phyloP scores from a whole-genome alignment of 2,329 filamentous ascomycete species.

The Pleurostoma richardsiae region DNA sequence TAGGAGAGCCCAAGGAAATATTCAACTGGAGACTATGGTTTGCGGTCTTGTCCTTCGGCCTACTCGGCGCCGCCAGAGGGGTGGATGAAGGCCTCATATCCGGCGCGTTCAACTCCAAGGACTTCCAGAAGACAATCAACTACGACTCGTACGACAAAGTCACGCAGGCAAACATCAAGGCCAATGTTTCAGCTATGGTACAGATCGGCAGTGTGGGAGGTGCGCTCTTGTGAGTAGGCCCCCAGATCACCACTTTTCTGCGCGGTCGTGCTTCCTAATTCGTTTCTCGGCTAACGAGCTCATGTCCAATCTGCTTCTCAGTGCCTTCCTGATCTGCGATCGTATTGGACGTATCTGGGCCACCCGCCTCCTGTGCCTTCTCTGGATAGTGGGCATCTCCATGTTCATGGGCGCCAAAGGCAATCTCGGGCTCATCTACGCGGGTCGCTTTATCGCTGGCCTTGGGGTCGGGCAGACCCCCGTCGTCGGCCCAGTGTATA shows the following conservation, averaged over 20 bases:
- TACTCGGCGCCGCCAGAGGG: constrained; percentile 72
- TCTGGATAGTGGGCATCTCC: constrained; percentile 54
- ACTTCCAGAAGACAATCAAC: constrained; percentile 57
- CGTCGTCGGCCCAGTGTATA: constrained; percentile 65
- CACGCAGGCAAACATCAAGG: constrained; percentile 62
- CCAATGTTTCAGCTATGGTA: constrained; percentile 77
- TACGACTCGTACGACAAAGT: constrained; percentile 46
- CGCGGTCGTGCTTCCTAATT: not conserved
- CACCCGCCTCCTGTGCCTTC: constrained; percentile 48
- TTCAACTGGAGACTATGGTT: constrained; percentile 79
- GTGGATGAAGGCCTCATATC: constrained; percentile 78
- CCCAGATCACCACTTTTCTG: not conserved
- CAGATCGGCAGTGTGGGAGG: constrained; percentile 73
- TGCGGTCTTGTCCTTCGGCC: constrained; percentile 66
- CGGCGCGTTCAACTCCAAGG: constrained; percentile 62
- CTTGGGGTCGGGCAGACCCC: constrained; percentile 63
- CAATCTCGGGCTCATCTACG: constrained; percentile 53
- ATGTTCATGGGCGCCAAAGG: constrained; percentile 54
- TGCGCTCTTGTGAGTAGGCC: constrained; percentile 48
- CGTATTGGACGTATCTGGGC: constrained; percentile 59
- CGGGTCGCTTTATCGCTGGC: constrained; percentile 61
- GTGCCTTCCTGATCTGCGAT: constrained; percentile 55
- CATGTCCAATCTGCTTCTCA: not conserved
- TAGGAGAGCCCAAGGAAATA: constrained; percentile 62
- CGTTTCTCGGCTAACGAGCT: not conserved